Evolutionary conservation across 208 protist genomes (phyloP), one percentile per base, ranked within the genome.

Genomic region (Leishmania guyanensis): DNA sequence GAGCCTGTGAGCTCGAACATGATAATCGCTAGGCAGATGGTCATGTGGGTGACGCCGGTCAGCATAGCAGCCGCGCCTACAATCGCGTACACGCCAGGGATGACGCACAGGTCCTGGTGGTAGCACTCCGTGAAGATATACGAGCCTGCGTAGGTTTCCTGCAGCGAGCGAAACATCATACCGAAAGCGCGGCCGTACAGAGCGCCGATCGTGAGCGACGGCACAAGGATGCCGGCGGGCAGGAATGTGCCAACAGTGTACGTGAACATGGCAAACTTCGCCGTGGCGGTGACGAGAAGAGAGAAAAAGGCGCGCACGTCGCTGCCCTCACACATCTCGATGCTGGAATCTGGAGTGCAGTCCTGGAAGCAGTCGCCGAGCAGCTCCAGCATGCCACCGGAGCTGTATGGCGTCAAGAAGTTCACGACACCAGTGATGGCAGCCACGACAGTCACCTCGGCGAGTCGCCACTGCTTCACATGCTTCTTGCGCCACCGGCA

Each of bases 11-110:
- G 82, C 78, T 99, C 98, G 73, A 99, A 95, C 80, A 99, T 89
- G 81, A 99, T 99, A 56, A 99, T 97, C 5, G 93, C 96, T 3
- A 99, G 91, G 75, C 90, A 98, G 43, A 99, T 92, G 8, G 97
- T 98, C 90, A 99, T 97, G 66, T 96, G 90, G 20, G 93, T 96
- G 3, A 99, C 96, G 33, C 98, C 98, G 14, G 95, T 97, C 64
- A 99, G 87, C 72, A 99, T 83, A 14, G 95, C 87, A 0, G 95
- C 96, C 0, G 97, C 95, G 53, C 98, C 98, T 14, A 99, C 97
- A 48, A 99, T 93, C 0, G 97, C 95, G 72, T 98, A 98, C 29
- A 94, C 88, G n/a, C 95, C 97, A 0, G 96, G 89, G 81, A 98
- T 96, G 14, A 99, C 89, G 50, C 84, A 88, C 22, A 94, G 64